Evolutionary conservation across 129 eudicot genomes (phyloP), one percentile per base, ranked within the genome.

Genomic region (Chrysanthemum makinoi): DNA sequence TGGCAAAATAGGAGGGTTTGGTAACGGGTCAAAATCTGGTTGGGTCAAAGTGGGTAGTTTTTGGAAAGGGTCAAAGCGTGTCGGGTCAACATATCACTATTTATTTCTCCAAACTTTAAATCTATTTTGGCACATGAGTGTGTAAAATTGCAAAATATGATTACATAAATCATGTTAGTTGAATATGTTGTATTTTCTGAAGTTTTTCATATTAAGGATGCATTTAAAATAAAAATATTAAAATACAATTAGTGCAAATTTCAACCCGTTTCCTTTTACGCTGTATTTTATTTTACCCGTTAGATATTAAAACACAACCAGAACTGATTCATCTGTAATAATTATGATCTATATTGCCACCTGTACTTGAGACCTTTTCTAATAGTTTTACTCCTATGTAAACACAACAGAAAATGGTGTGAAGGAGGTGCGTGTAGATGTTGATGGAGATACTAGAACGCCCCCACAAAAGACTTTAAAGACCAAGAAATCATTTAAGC

Each of bases 351-450:
- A 18, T 11, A 4, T 60, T 20, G 44, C 16, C 46, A 60, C 18
- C 30, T 56, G 6, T 18, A 18, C 62, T 18, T 16, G 4, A 56
- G 14, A 18, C 12, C 14, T 22, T 19, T 9, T 19, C 17, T 60
- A 60, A 60, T 60, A 10, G 14, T 60, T 44, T 15, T 72, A 5
- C 47, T 43, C 17, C 43, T 10, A 24, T 49, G 33, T 66, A 30
- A 8, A 55, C 12, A 4, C 16, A 46, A 24, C 46, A 74, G 79
- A 73, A 54, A 69, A 77, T n/a, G 65, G 70, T 5, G 84, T 48
- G 24, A 83, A 79, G 80, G 98, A 94, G 55, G 93, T 87, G 77
- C 80, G 79, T 59, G 79, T 94, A 18, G 89, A 81, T 11, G 70
- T 94, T 69, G 93, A 87, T 54, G 85, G 85, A 49, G 90, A 81